Percentiles rank a stretch among this genome's conserved stretches.
These are phyloP conservation scores for Camellia lanceoleosa DNA, from an alignment of 148 eudicot species.

Conservation along the genomic window DNA sequence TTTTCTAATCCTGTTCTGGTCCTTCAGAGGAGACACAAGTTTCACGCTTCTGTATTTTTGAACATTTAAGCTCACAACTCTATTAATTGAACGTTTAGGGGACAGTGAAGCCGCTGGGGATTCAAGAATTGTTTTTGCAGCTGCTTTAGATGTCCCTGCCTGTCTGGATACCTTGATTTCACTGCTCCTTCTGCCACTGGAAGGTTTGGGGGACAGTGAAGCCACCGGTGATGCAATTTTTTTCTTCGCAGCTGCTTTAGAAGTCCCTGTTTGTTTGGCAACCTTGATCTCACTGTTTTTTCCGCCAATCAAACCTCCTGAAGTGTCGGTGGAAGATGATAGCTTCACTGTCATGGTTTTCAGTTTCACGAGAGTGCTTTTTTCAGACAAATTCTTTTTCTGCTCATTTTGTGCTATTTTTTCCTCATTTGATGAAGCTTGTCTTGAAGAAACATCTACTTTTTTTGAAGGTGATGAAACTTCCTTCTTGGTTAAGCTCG, in stretches of 20 bases:
- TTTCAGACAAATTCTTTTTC: slow-evolving; percentile 19
- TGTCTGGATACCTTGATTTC: slow-evolving; percentile 24
- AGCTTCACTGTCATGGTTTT: slow-evolving; percentile 22
- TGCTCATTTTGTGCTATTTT: slow-evolving; percentile 18
- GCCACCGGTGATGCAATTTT: slow-evolving; percentile 20
- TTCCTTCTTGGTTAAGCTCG: slow-evolving; percentile 35
- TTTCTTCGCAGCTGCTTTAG: slow-evolving; percentile 33
- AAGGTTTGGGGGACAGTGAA: slow-evolving; percentile 26
- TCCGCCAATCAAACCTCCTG: slow-evolving; percentile 22
- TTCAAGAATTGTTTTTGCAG: slow-evolving; percentile 25
- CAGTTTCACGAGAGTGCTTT: slow-evolving; percentile 16
- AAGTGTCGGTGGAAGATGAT: slow-evolving; percentile 26
- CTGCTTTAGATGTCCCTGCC: slow-evolving; percentile 25
- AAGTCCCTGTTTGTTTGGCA: slow-evolving; percentile 22
- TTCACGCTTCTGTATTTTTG: slow-evolving; percentile 32
- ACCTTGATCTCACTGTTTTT: slow-evolving; percentile 23
- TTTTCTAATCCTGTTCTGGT: slow-evolving; percentile 25
- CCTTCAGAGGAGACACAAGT: slow-evolving; percentile 30
- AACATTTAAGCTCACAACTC: slow-evolving; percentile 22
- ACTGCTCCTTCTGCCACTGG: slow-evolving; percentile 26
- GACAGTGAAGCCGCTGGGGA: slow-evolving; percentile 27
- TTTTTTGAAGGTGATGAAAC: slow-evolving; percentile 28
- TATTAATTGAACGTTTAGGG: slow-evolving; percentile 21
- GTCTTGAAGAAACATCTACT: slow-evolving; percentile 15
- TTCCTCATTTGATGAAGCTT: slow-evolving; percentile 24